Evolutionary conservation across 306 rosid genomes (phyloP), one percentile per base, ranked within the genome.

Genomic region (Medicago ruthenica): DNA sequence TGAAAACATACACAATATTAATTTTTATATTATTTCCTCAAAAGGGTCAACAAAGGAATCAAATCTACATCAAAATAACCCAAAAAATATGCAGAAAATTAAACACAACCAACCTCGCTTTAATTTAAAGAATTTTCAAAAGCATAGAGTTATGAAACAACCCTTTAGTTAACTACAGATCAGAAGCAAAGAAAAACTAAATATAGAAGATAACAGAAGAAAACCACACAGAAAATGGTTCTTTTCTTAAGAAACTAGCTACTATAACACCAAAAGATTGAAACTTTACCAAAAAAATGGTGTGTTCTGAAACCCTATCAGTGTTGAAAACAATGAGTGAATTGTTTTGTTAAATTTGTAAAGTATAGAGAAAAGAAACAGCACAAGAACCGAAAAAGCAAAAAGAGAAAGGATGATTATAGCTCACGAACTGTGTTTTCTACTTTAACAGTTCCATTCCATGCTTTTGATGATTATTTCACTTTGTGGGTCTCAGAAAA

Each of bases 401-500:
- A 80, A 73, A 66, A 57, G 64, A 65, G 71, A 59, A 47, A 2
- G 66, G 83, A 74, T 79, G 64, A 83, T 75, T 85, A 67, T 78
- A 79, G 79, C 50, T 87, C 85, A 77, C 75, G 84, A 69, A 67
- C 15, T 67, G 82, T 83, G 81, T 74, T 79, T 67, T 67, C 82
- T 60, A 78, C 91, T 86, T 83, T 84, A 59, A 55, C 86, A 79
- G 80, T 69, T 22, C 60, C 82, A 72, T 69, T 22, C 60, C 82
- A 72, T 74, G 82, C 85, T 83, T 81, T 85, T 78, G 77, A 78
- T 78, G 72, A 78, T 67, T 67, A 60, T 10, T n/a, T 58, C 50
- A 27, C 11, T 18, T 14, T 64, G 87, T 84, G 90, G 93, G 85
- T 83, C 82, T 84, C 77, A 17, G 82, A 77, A 61, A 61, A 15